phyloP scores from a whole-genome alignment of 768 basidiomycete species.

The Albatrellus ellisii region DNA sequence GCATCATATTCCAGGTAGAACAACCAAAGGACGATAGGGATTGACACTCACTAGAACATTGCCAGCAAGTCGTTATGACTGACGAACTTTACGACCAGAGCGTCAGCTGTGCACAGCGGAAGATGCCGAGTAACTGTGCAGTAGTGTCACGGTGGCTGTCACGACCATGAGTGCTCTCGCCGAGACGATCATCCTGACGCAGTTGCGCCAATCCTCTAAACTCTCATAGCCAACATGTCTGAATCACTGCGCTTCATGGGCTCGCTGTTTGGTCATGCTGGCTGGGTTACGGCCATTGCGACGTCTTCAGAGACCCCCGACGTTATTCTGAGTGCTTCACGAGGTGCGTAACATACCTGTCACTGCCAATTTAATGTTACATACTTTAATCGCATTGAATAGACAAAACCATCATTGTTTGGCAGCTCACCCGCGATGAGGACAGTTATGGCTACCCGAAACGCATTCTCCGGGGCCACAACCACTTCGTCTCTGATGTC shows the following conservation, averaged over 20 bases:
- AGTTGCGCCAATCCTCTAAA: constrained; percentile 1
- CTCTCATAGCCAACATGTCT: constrained; percentile 6
- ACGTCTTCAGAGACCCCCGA: constrained; percentile 98
- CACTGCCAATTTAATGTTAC: constrained; percentile 12
- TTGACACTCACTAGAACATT: neutral
- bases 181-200: neutral
- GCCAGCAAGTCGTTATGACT: neutral
- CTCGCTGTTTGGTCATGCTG: constrained; percentile 84
- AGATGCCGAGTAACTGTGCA: constrained; percentile 9
- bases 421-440: constrained; percentile 93
- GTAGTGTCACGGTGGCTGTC: constrained; percentile 14
- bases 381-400: constrained; percentile 6
- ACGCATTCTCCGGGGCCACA: constrained; percentile 95
- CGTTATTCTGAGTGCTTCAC: constrained; percentile 96
- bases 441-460: constrained; percentile 92
- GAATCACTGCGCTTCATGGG: constrained; percentile 39
- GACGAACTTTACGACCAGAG: too few species aligned
- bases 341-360: constrained; percentile 66
- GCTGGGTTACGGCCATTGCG: constrained; percentile 98
- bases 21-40: neutral
- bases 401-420: constrained; percentile 99
- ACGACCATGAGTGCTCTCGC: constrained; percentile 3
- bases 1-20: constrained; percentile 15
- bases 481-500: constrained; percentile 98
- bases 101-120: neutral